Conservation (phyloP, 2,329 filamentous ascomycete genomes). For the Pezicula radicicola region DNA sequence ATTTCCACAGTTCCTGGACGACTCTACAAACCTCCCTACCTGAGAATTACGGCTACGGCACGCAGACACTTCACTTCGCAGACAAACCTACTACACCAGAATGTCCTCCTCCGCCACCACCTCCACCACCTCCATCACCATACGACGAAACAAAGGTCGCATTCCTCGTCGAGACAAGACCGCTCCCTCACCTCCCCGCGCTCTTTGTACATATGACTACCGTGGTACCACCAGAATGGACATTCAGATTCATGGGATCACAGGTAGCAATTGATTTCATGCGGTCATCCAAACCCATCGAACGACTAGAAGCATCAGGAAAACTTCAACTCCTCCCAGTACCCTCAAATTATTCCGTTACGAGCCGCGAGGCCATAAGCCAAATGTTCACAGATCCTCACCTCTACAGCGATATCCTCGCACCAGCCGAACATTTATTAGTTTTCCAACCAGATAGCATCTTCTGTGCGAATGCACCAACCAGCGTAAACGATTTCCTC, state of each 20-base stretch:
- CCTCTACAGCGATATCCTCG: slow-evolving; percentile 50
- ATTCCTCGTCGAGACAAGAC: slow-evolving; percentile 52
- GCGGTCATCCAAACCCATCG: slow-evolving; percentile 38
- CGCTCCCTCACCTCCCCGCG: slow-evolving; percentile 46
- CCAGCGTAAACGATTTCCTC: slow-evolving; percentile 49
- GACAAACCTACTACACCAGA: too few species aligned
- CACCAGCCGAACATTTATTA: slow-evolving; percentile 49
- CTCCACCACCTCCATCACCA: slow-evolving; percentile 8
- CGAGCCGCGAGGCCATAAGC: slow-evolving; percentile 42
- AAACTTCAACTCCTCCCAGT: slow-evolving; percentile 48
- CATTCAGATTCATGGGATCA: slow-evolving; percentile 53
- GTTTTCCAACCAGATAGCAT: slow-evolving; percentile 54
- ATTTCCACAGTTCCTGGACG: too few species aligned
- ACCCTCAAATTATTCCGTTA: slow-evolving; percentile 42
- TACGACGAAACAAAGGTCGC: slow-evolving; percentile 49
- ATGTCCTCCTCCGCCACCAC: background rate
- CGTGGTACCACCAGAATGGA: slow-evolving; percentile 53
- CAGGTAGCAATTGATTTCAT: slow-evolving; percentile 40
- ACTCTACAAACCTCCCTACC: too few species aligned
- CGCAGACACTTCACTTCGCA: too few species aligned
- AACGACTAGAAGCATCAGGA: slow-evolving; percentile 42
- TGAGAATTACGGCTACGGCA: too few species aligned
- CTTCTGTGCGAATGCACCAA: slow-evolving; percentile 49
- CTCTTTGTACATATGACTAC: slow-evolving; percentile 53
- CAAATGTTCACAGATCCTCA: slow-evolving; percentile 46